Evolutionary conservation across 1,139 yeast species (phyloP), one percentile per base, ranked within the genome.

Genomic region (Fermentozyma sake): DNA sequence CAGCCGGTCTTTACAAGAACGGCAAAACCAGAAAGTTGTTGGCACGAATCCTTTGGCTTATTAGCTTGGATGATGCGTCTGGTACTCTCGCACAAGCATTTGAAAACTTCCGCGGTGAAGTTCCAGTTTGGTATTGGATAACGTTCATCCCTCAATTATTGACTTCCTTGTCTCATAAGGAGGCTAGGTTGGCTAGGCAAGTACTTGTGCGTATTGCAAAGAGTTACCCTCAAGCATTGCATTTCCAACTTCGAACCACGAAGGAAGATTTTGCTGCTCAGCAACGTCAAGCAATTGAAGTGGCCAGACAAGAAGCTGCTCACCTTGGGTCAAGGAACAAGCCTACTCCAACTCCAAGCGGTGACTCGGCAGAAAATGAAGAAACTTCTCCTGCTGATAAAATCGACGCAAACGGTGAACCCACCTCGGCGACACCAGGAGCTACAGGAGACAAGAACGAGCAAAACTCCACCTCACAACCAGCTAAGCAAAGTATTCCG

Each of bases 71-170:
- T 55, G 96, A 91, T 51, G 67, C 79, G 3, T 69, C 79, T 7
- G 95, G 94, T 1, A 75, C 91, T 0, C 66, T 91, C 31, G 76
- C 94, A 0, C 80, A 79, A 42, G 96, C 96, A 0, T 91, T 89
- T 56, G 95, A 86, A 35, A 79, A 84, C 30, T 91, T 85, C 54
- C 75, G 93, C 39, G 97, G 98, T 12, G 99, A 93, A 40, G 89
- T 86, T 24, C 97, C 98, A 7, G 95, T 89, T 3, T 93, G 99
- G 99, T 91, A 91, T 51, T 93, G 98, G 98, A 86, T 91, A 23
- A 86, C 97, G 0, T 91, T 83, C 46, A 87, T 93, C 44, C 98
- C 98, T 3, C 98, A 93, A 55, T 67, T 93, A 36, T 67, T 93
- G 45, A 81, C 96, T 1, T 81, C 96, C 0, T 67, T 93, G 39